Evolutionary conservation across 2,329 filamentous ascomycete species (phyloP).

Genomic region (Elsinoe fawcettii): DNA sequence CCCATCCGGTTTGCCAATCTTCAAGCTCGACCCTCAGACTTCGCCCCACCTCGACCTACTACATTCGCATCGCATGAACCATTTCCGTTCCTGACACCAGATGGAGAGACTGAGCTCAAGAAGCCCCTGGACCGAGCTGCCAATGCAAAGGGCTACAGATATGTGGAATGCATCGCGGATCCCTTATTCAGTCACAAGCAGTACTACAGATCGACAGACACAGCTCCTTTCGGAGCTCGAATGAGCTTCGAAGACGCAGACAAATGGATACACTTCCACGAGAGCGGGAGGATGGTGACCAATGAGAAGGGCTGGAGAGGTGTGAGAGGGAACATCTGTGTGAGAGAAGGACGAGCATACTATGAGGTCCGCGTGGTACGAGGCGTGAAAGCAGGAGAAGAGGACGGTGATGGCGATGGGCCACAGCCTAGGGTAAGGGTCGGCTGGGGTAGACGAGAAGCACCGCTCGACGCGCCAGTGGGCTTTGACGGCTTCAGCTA

Average conservation of each 20-base stretch:
- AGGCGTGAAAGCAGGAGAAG: slow-evolving; percentile 53
- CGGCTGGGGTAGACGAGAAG: slow-evolving; percentile 77
- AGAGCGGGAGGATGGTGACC: slow-evolving; percentile 66
- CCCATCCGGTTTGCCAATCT: slow-evolving; percentile 46
- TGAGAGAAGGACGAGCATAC: slow-evolving; percentile 82
- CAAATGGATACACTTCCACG: slow-evolving; percentile 69
- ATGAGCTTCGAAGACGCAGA: slow-evolving; percentile 92
- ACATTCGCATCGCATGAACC: slow-evolving; percentile 42
- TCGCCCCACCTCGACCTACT: slow-evolving; percentile 42
- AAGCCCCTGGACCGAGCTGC: slow-evolving; percentile 48
- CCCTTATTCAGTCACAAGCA: slow-evolving; percentile 77
- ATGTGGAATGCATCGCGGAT: slow-evolving; percentile 84
- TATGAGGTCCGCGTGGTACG: slow-evolving; percentile 87
- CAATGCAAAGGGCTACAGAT: slow-evolving; percentile 69
- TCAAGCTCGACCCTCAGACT: slow-evolving; percentile 40
- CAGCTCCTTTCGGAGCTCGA: slow-evolving; percentile 71
- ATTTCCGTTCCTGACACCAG: slow-evolving; percentile 35
- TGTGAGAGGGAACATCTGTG: slow-evolving; percentile 81
- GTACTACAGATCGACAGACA: slow-evolving; percentile 83
- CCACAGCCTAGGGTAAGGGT: slow-evolving; percentile 62
- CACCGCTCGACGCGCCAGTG: slow-evolving; percentile 72
- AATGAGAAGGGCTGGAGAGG: slow-evolving; percentile 92
- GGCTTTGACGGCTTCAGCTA: slow-evolving; percentile 92
- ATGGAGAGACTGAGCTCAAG: slow-evolving; percentile 37
- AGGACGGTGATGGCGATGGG: slow-evolving; percentile 31